Evolutionary conservation across 306 rosid genomes (phyloP).

Genomic region (Quercus berberidifolia): DNA sequence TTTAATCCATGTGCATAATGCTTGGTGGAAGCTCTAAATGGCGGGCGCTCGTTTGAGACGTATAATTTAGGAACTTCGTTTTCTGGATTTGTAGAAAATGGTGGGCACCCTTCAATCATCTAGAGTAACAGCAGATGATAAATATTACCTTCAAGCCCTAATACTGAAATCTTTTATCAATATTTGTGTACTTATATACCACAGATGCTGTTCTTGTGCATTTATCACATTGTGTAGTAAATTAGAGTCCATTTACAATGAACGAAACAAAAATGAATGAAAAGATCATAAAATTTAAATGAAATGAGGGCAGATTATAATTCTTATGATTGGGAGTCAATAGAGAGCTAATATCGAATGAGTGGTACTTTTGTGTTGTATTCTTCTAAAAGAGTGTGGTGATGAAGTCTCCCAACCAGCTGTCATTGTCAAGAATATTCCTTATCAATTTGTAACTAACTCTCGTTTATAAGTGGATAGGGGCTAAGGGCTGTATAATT

Average conservation of each 20-base stretch:
- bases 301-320: neutral
- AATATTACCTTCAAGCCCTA: constrained; percentile 15
- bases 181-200: neutral
- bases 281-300: neutral
- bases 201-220: neutral
- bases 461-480: no score
- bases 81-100: constrained; percentile 37
- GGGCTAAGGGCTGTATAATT: no score
- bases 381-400: no score
- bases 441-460: no score
- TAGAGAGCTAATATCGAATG: no score
- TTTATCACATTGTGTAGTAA: neutral
- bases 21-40: constrained; percentile 35
- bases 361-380: no score
- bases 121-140: constrained; percentile 25
- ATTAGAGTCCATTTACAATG: neutral
- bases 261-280: neutral
- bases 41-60: constrained; percentile 44
- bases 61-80: constrained; percentile 53
- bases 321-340: neutral
- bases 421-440: no score
- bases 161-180: neutral
- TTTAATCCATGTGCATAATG: constrained; percentile 44
- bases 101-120: constrained; percentile 59
- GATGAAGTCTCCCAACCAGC: no score